These are phyloP conservation scores for Symmetrospora coprosmae DNA, from an alignment of 768 basidiomycete species.

Conservation along the genomic window DNA sequence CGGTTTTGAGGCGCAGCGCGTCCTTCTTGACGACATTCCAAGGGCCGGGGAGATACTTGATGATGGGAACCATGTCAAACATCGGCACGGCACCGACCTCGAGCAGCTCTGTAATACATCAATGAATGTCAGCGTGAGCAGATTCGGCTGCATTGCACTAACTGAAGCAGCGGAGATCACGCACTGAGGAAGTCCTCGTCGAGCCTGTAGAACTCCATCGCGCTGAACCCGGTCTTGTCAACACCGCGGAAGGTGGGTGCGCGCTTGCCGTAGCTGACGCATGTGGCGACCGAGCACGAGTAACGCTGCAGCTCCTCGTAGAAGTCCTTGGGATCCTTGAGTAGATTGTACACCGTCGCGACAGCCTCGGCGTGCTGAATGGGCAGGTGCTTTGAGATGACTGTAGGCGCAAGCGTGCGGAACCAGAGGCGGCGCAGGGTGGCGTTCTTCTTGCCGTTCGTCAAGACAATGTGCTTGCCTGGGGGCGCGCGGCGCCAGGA, in stretches of 20 bases:
- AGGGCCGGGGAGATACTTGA: conserved; percentile 25
- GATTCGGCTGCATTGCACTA: too few species aligned
- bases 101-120: not conserved
- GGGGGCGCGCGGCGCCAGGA: not conserved
- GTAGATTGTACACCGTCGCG: not conserved
- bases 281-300: not conserved
- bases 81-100: not conserved
- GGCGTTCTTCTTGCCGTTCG: not conserved
- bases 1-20: not conserved
- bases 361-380: not conserved
- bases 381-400: not conserved
- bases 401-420: not conserved
- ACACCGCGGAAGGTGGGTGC: not conserved
- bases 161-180: too few species aligned
- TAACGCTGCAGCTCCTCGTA: conserved; percentile 6
- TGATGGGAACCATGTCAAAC: conserved; percentile 26
- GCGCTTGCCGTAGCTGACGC: not conserved
- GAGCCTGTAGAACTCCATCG: not conserved
- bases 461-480: not conserved
- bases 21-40: conserved; percentile 30
- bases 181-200: not conserved
- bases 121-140: not conserved
- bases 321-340: not conserved
- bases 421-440: not conserved
- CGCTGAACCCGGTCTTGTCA: not conserved